Evolutionary conservation across 2,329 filamentous ascomycete species (phyloP), one percentile per base, ranked within the genome.

Genomic region (Cryphonectria naterciae): DNA sequence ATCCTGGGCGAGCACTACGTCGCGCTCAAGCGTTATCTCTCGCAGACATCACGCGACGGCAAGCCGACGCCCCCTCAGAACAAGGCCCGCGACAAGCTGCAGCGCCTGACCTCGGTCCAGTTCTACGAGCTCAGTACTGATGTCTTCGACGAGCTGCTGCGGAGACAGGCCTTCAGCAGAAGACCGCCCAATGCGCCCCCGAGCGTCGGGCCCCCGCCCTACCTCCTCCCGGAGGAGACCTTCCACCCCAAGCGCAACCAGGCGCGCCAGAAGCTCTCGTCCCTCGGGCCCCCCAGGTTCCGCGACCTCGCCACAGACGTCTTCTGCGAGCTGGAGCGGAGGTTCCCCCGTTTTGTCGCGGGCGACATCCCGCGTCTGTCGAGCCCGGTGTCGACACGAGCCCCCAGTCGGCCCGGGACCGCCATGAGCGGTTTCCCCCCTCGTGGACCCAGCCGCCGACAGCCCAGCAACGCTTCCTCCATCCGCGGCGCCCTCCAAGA

Each of bases 181-280:
- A 83, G 83, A 68, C 84, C 85, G 22, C 83, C 86, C 32, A 87
- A 85, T 75, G 84, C 85, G 35, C 81, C 82, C 28, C 84, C 85
- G 64, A 85, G 83, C 73, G 80, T 78, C 63, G 82, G 82, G 4
- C 86, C 87, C n/a, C 93, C 94, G 1, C 83, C 89, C 17, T 97
- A 90, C 78, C 87, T 99, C 7, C 84, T 93, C 35, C 93, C 96
- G n/a, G 94, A 95, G 79, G 88, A 91, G 74, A 92, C 90, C 74
- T 98, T 98, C 81, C 96, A 99, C 80, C 94, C 95, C 2, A 99
- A 98, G 82, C 92, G 96, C 74, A 99, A 99, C 79, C 95, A 98
- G 80, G 96, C 96, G n/a, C 89, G 96, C 56, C 94, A 98, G 81
- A 97, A 97, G 80, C 88, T 99, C 28, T 95, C 94, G 0, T 97